Percentiles rank a stretch among this genome's conserved stretches.
Conservation (phyloP, 352 stramenopile genomes). For the Globisporangium parvum region DNA sequence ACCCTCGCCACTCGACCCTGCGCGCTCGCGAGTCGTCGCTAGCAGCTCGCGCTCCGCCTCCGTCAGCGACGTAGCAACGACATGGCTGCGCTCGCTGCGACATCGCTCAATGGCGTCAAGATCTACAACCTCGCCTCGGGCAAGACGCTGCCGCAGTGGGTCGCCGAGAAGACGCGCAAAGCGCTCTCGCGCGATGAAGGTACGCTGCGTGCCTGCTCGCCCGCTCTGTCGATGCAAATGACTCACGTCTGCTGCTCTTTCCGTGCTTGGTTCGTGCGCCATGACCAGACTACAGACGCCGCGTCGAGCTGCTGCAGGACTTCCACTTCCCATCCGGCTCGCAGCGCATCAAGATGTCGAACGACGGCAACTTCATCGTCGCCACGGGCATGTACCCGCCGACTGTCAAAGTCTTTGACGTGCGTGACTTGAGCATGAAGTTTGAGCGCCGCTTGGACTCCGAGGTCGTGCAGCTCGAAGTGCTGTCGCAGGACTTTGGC, state of each 20-base stretch:
- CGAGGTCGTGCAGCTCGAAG: constrained; percentile 95
- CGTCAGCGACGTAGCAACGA: constrained; percentile 2
- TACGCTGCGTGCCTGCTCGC: not conserved
- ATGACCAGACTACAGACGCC: constrained; percentile 71
- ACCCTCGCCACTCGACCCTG: too few species aligned
- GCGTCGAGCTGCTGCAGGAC: constrained; percentile 98
- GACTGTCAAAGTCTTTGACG: constrained; percentile 93
- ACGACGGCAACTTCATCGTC: constrained; percentile 95
- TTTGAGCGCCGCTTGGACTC: constrained; percentile 97
- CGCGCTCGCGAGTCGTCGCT: too few species aligned
- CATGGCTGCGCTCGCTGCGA: constrained; percentile 76
- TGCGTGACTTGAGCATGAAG: constrained; percentile 97
- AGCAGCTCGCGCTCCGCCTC: too few species aligned
- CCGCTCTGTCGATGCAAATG: constrained; percentile 2
- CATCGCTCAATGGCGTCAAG: constrained; percentile 90
- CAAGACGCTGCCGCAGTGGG: constrained; percentile 93
- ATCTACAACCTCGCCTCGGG: constrained; percentile 95
- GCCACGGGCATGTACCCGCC: constrained; percentile 96
- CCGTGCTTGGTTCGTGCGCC: not conserved
- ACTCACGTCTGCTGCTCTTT: not conserved
- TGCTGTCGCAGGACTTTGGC: constrained; percentile 95
- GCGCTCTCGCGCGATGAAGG: constrained; percentile 66
- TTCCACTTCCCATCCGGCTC: constrained; percentile 96
- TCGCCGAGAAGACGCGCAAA: constrained; percentile 87
- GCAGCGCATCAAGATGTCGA: constrained; percentile 91